These are phyloP conservation scores for Candida insectalens DNA, from an alignment of 805 yeast genomes.

Conservation along the genomic window DNA sequence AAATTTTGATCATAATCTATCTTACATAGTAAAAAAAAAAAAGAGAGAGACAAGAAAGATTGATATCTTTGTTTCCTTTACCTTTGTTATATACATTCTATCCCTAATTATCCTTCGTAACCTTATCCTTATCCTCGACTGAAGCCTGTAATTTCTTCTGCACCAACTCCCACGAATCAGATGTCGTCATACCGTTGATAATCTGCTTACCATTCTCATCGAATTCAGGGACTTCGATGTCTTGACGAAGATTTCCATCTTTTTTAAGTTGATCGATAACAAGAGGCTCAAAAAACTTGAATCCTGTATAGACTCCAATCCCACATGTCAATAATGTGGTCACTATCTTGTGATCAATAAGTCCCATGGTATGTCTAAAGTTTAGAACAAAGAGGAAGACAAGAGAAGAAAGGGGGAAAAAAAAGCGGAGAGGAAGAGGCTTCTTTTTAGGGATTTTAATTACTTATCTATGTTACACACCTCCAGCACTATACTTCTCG, in stretches of 20 bases:
- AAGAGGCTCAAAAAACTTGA: conserved; percentile 66
- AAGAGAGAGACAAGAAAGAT: too few relatives aligned
- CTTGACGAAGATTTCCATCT: conserved; percentile 57
- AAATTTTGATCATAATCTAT: not conserved
- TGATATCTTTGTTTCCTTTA: too few relatives aligned
- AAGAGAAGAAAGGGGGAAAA: too few relatives aligned
- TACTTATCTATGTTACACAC: not conserved
- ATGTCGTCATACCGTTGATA: conserved; percentile 14
- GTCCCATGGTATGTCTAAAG: too few relatives aligned
- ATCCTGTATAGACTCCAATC: conserved; percentile 41
- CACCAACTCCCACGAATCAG: conserved; percentile 13
- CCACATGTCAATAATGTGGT: conserved; percentile 20
- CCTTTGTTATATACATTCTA: too few relatives aligned
- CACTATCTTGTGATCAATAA: conserved; percentile 10
- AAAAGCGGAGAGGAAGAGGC: too few relatives aligned
- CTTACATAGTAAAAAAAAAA: too few relatives aligned
- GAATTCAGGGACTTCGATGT: conserved; percentile 45
- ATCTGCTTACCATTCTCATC: conserved; percentile 32
- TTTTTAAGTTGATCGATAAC: conserved; percentile 55
- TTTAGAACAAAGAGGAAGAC: too few relatives aligned
- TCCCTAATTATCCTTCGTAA: too few relatives aligned
- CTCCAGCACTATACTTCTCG: conserved; percentile 17
- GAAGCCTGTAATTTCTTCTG: conserved; percentile 11
- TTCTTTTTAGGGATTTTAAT: too few relatives aligned
- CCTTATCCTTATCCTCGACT: conserved; percentile 8